Evolutionary conservation across 2,329 filamentous ascomycete genomes (phyloP), one percentile per base, ranked within the genome.

Genomic region (Neofusicoccum sp.): DNA sequence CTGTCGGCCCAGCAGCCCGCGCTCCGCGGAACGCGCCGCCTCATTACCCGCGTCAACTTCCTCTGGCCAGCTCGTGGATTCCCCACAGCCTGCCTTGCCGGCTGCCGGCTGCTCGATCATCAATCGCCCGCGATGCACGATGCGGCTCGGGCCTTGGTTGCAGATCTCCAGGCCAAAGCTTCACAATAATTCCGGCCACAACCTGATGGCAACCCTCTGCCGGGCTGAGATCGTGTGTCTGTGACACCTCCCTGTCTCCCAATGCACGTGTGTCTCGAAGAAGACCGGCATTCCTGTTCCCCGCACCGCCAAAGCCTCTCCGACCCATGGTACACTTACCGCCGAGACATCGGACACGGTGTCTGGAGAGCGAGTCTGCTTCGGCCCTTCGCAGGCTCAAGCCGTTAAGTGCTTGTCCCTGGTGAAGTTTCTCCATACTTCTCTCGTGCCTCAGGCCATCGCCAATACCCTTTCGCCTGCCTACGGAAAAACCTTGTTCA

Each of bases 71-170:
- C 6, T 31, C 45, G 29, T n/a, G 29, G 29, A n/a, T 1, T 33
- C n/a, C 14, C n/a, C 54, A n/a, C 41, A 45, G 41, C 14, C 14
- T 3, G 16, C 16, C 22, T 29, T 54, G 49, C 52, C 39, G 37
- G 29, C 8, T 56, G 12, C 52, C 52, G 22, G 33, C 12, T 29
- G 31, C n/a, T 36, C 12, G 48, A 50, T 37, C 48, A 33, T 16
- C 22, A 36, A 36, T 50, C 48, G 31, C 39, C 54, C 39, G 29
- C 33, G 14, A 28, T 60, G 56, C 56, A 60, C 43, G 44, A 49
- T 49, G 56, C 56, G 43, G 56, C 56, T 49, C 56, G 43, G 45
- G 43, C 56, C 56, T 49, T 49, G 43, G 33, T 29, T 16, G 44
- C 44, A 39, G 56, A 60, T 60, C 56, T 37, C 28, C 22, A 47